Conservation (phyloP, 2,329 filamentous ascomycete genomes). For the Aureobasidium musti region DNA sequence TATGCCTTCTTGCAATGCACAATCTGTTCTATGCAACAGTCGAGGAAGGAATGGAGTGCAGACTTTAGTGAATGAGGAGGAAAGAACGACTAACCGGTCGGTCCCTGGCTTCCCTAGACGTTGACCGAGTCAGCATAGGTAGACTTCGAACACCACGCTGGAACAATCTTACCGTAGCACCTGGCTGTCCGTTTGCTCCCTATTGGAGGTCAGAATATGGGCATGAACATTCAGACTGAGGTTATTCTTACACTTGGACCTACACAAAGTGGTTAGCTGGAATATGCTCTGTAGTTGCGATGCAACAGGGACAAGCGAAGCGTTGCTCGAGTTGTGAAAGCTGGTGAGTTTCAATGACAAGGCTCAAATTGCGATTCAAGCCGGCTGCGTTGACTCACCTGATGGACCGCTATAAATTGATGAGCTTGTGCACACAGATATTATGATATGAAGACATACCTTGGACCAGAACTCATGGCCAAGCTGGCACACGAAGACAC, state of each 20-base stretch:
- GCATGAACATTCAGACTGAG: background rate
- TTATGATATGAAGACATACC: background rate
- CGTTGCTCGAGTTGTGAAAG: background rate
- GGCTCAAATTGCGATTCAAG: background rate
- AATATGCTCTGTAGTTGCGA: background rate
- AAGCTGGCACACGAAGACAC: conserved; percentile 7
- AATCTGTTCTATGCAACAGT: no score
- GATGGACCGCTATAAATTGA: background rate
- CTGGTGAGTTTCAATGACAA: background rate
- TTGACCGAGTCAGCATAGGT: background rate
- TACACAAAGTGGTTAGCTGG: background rate
- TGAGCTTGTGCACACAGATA: background rate
- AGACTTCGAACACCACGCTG: background rate
- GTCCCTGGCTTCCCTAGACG: background rate
- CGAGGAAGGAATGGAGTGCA: no score
- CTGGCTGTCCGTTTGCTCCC: conserved; percentile 31
- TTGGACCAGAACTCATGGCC: conserved; percentile 14
- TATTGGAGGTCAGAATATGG: background rate
- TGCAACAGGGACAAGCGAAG: background rate
- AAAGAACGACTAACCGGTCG: background rate
- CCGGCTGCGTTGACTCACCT: background rate
- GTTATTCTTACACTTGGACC: background rate
- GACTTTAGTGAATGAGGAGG: no score
- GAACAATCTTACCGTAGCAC: conserved; percentile 28
- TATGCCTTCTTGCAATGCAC: no score